Percentiles rank a stretch among this genome's conserved stretches.
Conservation (phyloP, 768 basidiomycete genomes). For the Neoboletus subvelutipes region DNA sequence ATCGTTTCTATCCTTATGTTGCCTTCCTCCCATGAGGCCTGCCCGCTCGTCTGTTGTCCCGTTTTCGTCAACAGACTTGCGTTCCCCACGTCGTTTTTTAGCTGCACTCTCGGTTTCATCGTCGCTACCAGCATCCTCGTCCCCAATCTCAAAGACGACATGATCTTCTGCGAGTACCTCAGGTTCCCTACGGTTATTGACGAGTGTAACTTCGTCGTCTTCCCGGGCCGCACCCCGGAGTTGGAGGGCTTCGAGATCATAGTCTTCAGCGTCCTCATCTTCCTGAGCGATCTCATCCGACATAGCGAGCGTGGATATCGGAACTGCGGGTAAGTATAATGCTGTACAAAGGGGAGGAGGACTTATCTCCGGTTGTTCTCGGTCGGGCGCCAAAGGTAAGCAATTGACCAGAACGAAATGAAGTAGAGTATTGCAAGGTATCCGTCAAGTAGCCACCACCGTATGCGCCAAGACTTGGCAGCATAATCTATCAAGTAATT, state of each 20-base stretch:
- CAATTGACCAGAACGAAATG: constrained; percentile 72
- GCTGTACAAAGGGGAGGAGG: neutral
- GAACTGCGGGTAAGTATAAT: constrained; percentile 23
- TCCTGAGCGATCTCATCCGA: constrained; percentile 96
- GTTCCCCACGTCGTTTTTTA: constrained; percentile 49
- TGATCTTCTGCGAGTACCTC: constrained; percentile 57
- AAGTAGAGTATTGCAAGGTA: constrained; percentile 91
- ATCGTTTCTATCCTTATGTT: constrained; percentile 35
- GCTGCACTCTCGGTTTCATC: constrained; percentile 53
- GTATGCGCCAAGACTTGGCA: constrained; percentile 81
- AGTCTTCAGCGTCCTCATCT: constrained; percentile 91
- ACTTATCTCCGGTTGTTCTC: constrained; percentile 84
- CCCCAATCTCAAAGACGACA: constrained; percentile 90
- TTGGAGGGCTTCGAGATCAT: constrained; percentile 78
- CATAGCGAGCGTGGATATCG: constrained; percentile 77
- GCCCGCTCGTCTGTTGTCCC: constrained; percentile 55
- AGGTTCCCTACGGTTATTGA: constrained; percentile 54
- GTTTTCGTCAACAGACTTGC: constrained; percentile 49
- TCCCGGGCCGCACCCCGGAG: constrained; percentile 49
- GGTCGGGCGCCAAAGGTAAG: constrained; percentile 94
- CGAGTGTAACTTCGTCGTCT: constrained; percentile 71
- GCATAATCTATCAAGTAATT: constrained; percentile 69
- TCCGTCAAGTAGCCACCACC: constrained; percentile 97
- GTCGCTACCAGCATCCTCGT: constrained; percentile 68
- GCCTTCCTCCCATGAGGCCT: constrained; percentile 56